A percentile compares a stretch with the other conserved stretches of the same genome.
Evolutionary conservation across 1,139 yeast species (phyloP).

Genomic region (Saccharomyces hybrid): DNA sequence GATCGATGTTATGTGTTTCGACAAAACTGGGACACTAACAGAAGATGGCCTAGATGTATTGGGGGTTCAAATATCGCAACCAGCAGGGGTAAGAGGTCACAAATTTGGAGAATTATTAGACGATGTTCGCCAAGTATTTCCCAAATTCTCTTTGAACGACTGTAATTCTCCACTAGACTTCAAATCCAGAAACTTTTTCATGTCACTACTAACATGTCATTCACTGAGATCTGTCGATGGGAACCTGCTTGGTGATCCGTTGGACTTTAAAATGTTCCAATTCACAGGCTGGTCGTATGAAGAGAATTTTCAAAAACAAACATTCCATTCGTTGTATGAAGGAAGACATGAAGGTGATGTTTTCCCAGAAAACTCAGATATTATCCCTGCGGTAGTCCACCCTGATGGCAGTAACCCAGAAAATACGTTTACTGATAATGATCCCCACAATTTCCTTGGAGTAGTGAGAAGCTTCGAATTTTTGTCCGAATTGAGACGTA

Average conservation of each 20-base stretch:
- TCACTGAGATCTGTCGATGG: slow-evolving; percentile 72
- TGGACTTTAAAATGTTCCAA: slow-evolving; percentile 87
- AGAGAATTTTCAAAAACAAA: slow-evolving; percentile 47
- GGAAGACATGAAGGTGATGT: slow-evolving; percentile 33
- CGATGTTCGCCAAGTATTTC: slow-evolving; percentile 31
- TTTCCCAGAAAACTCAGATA: slow-evolving; percentile 36
- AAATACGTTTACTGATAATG: slow-evolving; percentile 29
- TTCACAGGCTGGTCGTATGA: slow-evolving; percentile 70
- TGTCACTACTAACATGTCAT: slow-evolving; percentile 78
- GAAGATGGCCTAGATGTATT: slow-evolving; percentile 92
- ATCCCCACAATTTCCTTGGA: slow-evolving; percentile 40
- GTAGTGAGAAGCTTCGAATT: slow-evolving; percentile 76
- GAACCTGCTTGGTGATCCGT: slow-evolving; percentile 84
- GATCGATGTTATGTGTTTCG: slow-evolving; percentile 83
- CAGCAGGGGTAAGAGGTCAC: slow-evolving; percentile 47
- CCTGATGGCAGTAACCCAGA: slow-evolving; percentile 31
- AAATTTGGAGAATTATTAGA: slow-evolving; percentile 44
- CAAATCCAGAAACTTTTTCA: slow-evolving; percentile 27
- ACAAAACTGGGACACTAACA: slow-evolving; percentile 93
- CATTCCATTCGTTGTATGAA: slow-evolving; percentile 33
- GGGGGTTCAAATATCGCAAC: slow-evolving; percentile 55
- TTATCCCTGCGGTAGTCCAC: slow-evolving; percentile 44
- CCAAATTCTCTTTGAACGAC: slow-evolving; percentile 26
- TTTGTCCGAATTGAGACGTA: slow-evolving; percentile 73
- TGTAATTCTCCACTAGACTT: slow-evolving; percentile 26